Percentiles rank a stretch among this genome's conserved stretches.
Evolutionary conservation across 2,329 filamentous ascomycete genomes (phyloP).

Genomic region (Gnomoniopsis sp.): DNA sequence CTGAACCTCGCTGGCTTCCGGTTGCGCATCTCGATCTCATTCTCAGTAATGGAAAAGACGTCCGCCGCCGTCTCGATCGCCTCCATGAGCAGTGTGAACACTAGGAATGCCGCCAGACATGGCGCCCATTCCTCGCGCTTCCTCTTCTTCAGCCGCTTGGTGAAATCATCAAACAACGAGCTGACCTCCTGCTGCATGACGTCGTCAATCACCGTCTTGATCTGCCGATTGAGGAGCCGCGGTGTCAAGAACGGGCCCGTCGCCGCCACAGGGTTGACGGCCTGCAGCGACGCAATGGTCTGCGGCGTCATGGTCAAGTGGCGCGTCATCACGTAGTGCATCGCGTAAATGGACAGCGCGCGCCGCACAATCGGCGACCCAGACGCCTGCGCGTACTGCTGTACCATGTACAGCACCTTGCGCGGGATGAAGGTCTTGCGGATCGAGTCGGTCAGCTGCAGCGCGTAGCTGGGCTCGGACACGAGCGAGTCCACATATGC

Average conservation of each 20-base stretch:
- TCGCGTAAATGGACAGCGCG: slow-evolving; percentile 52
- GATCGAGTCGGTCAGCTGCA: slow-evolving; percentile 47
- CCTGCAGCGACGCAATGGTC: slow-evolving; percentile 38
- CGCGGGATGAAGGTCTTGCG: slow-evolving; percentile 42
- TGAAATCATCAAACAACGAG: slow-evolving; percentile 49
- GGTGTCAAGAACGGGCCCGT: slow-evolving; percentile 45
- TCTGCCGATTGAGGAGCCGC: slow-evolving; percentile 52
- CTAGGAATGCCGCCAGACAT: slow-evolving; percentile 53
- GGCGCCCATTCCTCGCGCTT: slow-evolving; percentile 52
- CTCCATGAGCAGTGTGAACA: slow-evolving; percentile 59
- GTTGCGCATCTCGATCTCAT: slow-evolving; percentile 44
- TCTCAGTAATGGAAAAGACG: slow-evolving; percentile 47
- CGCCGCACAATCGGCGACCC: slow-evolving; percentile 49
- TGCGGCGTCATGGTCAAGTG: slow-evolving; percentile 49
- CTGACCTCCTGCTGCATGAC: slow-evolving; percentile 49
- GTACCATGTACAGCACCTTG: slow-evolving; percentile 44
- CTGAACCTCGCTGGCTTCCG: slow-evolving; percentile 33
- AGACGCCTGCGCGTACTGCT: slow-evolving; percentile 43
- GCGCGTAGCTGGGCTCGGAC: slow-evolving; percentile 44
- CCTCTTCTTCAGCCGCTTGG: slow-evolving; percentile 52
- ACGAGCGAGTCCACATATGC: slow-evolving; percentile 48
- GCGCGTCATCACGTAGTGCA: slow-evolving; percentile 55
- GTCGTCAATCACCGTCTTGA: slow-evolving; percentile 56
- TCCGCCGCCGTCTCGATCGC: slow-evolving; percentile 51
- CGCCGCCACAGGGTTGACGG: slow-evolving; percentile 41